These are phyloP conservation scores for Lipomyces yarrowii DNA, from an alignment of 1,139 yeast species.

Conservation along the genomic window DNA sequence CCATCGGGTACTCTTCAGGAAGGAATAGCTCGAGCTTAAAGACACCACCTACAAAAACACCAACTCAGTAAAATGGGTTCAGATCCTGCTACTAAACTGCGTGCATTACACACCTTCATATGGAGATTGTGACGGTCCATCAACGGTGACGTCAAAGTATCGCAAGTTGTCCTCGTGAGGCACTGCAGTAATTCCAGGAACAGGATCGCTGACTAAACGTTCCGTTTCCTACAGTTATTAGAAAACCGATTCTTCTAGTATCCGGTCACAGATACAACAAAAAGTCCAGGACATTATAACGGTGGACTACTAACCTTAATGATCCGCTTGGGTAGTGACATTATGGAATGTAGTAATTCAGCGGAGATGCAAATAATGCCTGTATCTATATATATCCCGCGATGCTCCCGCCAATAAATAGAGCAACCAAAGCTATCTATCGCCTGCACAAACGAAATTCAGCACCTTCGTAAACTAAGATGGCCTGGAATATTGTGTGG, in stretches of 20 bases:
- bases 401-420: background rate
- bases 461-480: background rate
- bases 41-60: slow-evolving; percentile 51
- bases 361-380: background rate
- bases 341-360: slow-evolving; percentile 8
- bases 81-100: background rate
- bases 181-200: slow-evolving; percentile 89
- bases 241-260: background rate
- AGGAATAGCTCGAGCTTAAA: slow-evolving; percentile 76
- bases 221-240: slow-evolving; percentile 66
- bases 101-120: slow-evolving; percentile 52
- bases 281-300: background rate
- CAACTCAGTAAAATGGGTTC: background rate
- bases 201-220: slow-evolving; percentile 88
- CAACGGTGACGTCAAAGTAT: slow-evolving; percentile 84
- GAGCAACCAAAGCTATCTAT: background rate
- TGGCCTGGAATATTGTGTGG: background rate
- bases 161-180: slow-evolving; percentile 94
- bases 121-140: slow-evolving; percentile 87
- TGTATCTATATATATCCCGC: slow-evolving; percentile 4
- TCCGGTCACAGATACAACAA: slow-evolving; percentile 33
- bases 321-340: slow-evolving; percentile 71
- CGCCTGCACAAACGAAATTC: background rate
- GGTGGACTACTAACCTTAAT: slow-evolving; percentile 57
- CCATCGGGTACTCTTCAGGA: slow-evolving; percentile 81